Evolutionary conservation across 2,329 filamentous ascomycete species (phyloP), one percentile per base, ranked within the genome.

Genomic region (Paraphoma sp.): DNA sequence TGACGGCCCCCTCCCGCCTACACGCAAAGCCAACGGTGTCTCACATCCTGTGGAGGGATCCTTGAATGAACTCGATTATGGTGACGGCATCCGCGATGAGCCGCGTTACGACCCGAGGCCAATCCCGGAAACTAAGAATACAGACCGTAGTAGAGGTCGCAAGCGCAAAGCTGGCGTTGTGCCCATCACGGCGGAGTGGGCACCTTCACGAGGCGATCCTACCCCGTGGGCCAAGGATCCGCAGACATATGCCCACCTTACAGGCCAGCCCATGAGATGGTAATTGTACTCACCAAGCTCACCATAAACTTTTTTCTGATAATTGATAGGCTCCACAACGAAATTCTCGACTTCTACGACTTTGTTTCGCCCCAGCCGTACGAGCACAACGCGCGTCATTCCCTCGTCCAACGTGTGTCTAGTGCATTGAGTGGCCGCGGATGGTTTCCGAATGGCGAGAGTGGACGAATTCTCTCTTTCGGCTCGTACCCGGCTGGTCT

Each of bases 401-500:
- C 90, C 45, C 80, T 99, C 12, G 83, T 98, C 33, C 78, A 86
- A 3, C 87, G 92, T 16, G 81, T 98, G 1, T 82, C 87, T 48
- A 71, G 73, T 16, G 82, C 83, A 2, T 83, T 96, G 68, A 82
- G 65, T 9, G 51, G 46, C 18, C 61, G 59, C 4, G 51, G 57
- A 12, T 48, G 36, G 11, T 67, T 70, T 23, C 59, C 64, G 23
- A 23, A 23, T 11, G 58, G 64, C 16, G 57, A 62, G 16, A 55
- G 80, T 75, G 86, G 88, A 10, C 82, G 88, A 47, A 81, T 97
- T 7, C 81, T 85, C 33, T 83, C 89, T 9, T 99, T 99, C 73
- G 95, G 95, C n/a, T 98, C 95, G 0, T 99, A 93, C 76, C 93
- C 92, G 65, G 92, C 92, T 3, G 92, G 91, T 8, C 69, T 86